Percentiles rank a stretch among this genome's conserved stretches.
Evolutionary conservation across 2,329 filamentous ascomycete genomes (phyloP).

Genomic region (Arthrobotrys conoides): DNA sequence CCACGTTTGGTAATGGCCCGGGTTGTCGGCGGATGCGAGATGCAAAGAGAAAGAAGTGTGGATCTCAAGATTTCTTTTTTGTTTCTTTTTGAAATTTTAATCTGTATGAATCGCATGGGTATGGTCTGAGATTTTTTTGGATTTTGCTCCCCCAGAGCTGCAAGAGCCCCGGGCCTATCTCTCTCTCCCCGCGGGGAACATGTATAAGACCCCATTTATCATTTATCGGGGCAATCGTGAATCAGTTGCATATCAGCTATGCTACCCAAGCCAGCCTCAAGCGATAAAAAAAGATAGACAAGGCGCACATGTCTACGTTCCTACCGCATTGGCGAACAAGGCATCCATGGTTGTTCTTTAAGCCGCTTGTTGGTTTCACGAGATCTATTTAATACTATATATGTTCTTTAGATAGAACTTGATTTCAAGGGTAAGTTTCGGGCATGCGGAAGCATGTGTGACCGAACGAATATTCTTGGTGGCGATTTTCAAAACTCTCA

Average conservation of each 20-base stretch:
- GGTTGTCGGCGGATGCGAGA: not conserved
- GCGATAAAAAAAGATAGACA: constrained; percentile 5
- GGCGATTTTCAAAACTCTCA: not conserved
- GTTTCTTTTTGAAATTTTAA: constrained; percentile 9
- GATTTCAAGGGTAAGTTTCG: constrained; percentile 10
- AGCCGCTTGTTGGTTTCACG: constrained; percentile 14
- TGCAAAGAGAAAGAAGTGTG: constrained; percentile 4
- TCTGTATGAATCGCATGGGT: constrained; percentile 26
- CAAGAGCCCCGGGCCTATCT: constrained; percentile 2
- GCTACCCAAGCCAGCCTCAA: not conserved
- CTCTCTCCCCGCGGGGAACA: constrained; percentile 10
- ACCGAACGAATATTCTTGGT: not conserved
- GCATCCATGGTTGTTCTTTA: constrained; percentile 1
- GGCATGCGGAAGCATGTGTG: constrained; percentile 53
- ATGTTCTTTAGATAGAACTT: not conserved
- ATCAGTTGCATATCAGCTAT: not conserved
- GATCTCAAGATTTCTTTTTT: not conserved
- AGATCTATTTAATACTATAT: constrained; percentile 8
- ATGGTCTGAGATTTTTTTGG: constrained; percentile 12
- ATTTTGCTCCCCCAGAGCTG: not conserved
- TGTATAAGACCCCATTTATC: not conserved
- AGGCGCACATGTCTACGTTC: constrained; percentile 4
- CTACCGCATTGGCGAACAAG: constrained; percentile 5
- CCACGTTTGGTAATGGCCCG: constrained; percentile 49
- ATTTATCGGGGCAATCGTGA: not conserved